Evolutionary conservation across 192 early-diverging fungal genomes (phyloP), one percentile per base, ranked within the genome.

Genomic region (Coemansia sp.): DNA sequence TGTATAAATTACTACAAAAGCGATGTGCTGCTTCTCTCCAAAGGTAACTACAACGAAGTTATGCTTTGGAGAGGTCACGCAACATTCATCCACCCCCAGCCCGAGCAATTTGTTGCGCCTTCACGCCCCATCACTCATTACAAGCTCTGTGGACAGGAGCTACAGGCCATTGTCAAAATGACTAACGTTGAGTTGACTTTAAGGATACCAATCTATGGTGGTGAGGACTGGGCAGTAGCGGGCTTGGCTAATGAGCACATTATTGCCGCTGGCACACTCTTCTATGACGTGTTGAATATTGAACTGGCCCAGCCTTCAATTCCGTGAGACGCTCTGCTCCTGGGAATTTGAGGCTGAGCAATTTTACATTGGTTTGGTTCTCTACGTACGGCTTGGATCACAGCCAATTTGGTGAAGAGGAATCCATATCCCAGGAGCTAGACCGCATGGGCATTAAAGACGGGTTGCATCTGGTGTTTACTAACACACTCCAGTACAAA

Each of bases 151-250:
- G 84, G 75, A 33, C 48, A 65, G 3, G 58, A 43, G 13, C 56
- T 88, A 14, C 86, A 88, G 64, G 88, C 87, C n/a, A 90, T 93
- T 34, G 79, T 88, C 66, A 91, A 90, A 67, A 78, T 90, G 69
- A 83, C 88, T 40, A 87, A 77, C 68, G 88, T 90, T 45, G 64
- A 80, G 20, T 59, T 93, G 56, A 85, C 86, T 2, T 88, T 88
- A 16, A 86, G 87, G 38, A 84, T 83, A 9, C 83, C 88, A 0
- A 60, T 37, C 3, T 88, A 85, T 61, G 59, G 68, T 5, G 88
- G 88, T n/a, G 65, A 58, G n/a, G 60, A 55, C 9, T 93, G 90
- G 92, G 86, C 90, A 37, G 73, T 90, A 2, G 89, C 90, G 57
- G 92, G 84, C 5, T 88, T 87, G 82, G 71, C 71, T 5, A 83